These are phyloP conservation scores for Gossypium longicalyx DNA, from an alignment of 345 rosid genomes.

Conservation along the genomic window DNA sequence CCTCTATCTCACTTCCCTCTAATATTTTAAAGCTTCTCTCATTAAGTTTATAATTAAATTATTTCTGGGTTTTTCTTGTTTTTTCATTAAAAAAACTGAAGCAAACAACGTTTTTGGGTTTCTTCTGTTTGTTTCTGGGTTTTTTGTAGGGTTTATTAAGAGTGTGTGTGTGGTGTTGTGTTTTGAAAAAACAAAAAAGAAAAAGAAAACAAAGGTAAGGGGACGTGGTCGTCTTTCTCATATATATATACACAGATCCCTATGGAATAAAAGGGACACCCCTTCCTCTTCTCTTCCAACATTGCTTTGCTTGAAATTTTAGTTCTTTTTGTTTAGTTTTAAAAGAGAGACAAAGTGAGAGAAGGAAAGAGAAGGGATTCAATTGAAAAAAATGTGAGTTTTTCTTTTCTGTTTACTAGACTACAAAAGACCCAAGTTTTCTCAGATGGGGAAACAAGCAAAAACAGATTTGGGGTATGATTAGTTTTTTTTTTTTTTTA, in stretches of 20 bases:
- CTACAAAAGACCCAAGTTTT: conserved; percentile 26
- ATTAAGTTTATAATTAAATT: background rate
- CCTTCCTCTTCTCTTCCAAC: conserved; percentile 33
- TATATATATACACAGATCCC: conserved; percentile 38
- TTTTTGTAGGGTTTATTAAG: conserved; percentile 30
- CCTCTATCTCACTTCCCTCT: too few species aligned
- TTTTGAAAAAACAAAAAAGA: background rate
- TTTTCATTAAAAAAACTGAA: background rate
- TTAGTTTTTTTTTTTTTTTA: conserved; percentile 25
- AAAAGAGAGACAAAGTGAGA: conserved; percentile 29
- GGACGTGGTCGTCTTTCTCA: conserved; percentile 26
- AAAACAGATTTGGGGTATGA: conserved; percentile 30
- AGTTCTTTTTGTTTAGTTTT: conserved; percentile 55
- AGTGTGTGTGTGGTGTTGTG: background rate
- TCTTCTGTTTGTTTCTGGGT: conserved; percentile 20
- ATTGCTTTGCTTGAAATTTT: conserved; percentile 33
- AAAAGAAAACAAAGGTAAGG: background rate
- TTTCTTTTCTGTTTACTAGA: background rate
- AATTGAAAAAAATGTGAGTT: conserved; percentile 17
- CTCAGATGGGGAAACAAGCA: conserved; percentile 13
- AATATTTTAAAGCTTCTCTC: too few species aligned
- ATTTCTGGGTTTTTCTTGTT: conserved; percentile 16
- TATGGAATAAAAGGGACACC: conserved; percentile 53
- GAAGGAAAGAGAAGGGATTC: conserved; percentile 15
- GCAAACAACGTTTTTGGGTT: background rate